Conservation (phyloP, 2,329 filamentous ascomycete species). For the Diaporthe capsici region DNA sequence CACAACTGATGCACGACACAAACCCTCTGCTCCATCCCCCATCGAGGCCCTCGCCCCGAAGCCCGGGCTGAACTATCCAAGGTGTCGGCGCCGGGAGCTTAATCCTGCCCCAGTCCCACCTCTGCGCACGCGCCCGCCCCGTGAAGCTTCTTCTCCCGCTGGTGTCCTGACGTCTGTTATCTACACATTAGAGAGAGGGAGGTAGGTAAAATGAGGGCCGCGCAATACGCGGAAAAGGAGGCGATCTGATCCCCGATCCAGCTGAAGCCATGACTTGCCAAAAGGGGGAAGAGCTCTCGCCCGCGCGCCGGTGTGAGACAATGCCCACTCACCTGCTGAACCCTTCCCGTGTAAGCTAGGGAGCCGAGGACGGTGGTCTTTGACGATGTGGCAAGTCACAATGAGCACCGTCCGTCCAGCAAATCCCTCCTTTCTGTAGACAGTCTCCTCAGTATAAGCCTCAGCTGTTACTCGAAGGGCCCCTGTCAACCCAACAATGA, state of each 20-base stretch:
- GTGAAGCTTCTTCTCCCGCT: not conserved
- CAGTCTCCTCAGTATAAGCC: not conserved
- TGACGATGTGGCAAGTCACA: constrained; percentile 28
- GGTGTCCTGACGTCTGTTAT: not conserved
- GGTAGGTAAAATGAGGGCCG: not conserved
- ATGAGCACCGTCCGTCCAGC: constrained; percentile 21
- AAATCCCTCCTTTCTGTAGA: not conserved
- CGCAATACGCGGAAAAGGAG: not conserved
- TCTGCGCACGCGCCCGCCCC: not conserved
- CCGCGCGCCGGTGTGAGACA: constrained; percentile 20
- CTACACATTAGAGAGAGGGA: not conserved
- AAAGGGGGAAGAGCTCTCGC: constrained; percentile 17
- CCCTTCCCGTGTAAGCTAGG: constrained; percentile 27
- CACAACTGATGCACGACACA: not conserved
- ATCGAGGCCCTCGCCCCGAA: not conserved
- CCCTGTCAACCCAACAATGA: not conserved
- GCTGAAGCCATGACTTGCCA: constrained; percentile 16
- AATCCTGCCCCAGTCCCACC: constrained; percentile 6
- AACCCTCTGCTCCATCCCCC: not conserved
- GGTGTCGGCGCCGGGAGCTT: constrained; percentile 29
- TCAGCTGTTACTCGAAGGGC: not conserved
- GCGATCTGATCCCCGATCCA: constrained; percentile 31
- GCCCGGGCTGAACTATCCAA: constrained; percentile 26
- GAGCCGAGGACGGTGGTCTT: constrained; percentile 15
- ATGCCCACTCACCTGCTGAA: constrained; percentile 6